Conservation (phyloP, 805 yeast species). For the Zygoascus biomembranicola region DNA sequence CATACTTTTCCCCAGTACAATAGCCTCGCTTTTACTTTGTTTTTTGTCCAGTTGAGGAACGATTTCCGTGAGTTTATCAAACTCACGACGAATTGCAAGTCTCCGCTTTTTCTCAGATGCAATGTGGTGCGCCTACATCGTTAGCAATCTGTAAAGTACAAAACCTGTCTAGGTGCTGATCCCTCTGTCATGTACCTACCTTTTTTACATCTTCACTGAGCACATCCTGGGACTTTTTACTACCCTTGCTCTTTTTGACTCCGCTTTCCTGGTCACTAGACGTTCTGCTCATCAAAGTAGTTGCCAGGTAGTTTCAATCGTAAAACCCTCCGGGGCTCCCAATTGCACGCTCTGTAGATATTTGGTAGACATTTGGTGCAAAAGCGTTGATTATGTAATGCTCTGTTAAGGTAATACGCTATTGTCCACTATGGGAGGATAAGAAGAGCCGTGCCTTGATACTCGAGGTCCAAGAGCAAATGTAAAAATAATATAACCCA, state of each 20-base stretch:
- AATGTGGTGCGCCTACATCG: constrained; percentile 57
- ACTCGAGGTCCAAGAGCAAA: too few relatives aligned
- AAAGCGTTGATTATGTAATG: too few relatives aligned
- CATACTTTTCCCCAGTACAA: constrained; percentile 50
- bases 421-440: too few relatives aligned
- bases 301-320: too few relatives aligned
- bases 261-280: neutral
- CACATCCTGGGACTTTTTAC: constrained; percentile 8
- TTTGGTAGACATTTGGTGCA: too few relatives aligned
- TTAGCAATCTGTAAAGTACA: neutral
- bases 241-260: neutral
- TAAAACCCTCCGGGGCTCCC: too few relatives aligned
- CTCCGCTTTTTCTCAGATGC: constrained; percentile 84
- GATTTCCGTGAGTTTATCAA: constrained; percentile 61
- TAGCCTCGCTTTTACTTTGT: constrained; percentile 75
- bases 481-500: too few relatives aligned
- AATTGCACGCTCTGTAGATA: too few relatives aligned
- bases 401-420: too few relatives aligned
- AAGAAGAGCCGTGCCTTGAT: too few relatives aligned
- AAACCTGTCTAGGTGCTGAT: neutral
- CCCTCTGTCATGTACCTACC: neutral
- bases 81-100: constrained; percentile 74
- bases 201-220: constrained; percentile 27
- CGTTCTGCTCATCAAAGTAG: neutral
- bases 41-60: constrained; percentile 64